These are phyloP conservation scores for Penicillium glabrum DNA, from an alignment of 2,329 filamentous ascomycete species.

Conservation along the genomic window DNA sequence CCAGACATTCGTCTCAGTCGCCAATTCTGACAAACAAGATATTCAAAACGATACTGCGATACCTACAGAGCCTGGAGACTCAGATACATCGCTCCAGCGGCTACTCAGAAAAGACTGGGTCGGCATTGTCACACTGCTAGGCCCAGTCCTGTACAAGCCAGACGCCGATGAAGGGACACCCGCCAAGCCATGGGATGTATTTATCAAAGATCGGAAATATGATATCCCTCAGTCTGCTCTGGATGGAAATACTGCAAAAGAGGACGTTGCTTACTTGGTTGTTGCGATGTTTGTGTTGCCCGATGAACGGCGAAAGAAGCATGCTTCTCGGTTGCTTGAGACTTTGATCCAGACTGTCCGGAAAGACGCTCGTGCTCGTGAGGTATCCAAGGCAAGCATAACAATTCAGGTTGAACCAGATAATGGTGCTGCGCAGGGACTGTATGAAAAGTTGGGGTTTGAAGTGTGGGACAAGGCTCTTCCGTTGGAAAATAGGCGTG, in stretches of 20 bases:
- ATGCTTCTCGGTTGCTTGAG: conserved; percentile 21
- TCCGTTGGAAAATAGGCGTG: neutral
- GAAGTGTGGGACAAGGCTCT: conserved; percentile 7
- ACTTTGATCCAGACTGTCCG: conserved; percentile 7
- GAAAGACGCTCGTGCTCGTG: conserved; percentile 7
- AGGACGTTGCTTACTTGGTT: conserved; percentile 22
- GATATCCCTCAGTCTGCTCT: neutral
- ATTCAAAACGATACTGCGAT: neutral
- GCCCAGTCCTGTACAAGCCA: conserved; percentile 16
- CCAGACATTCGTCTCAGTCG: conserved; percentile 27
- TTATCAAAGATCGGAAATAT: conserved; percentile 6
- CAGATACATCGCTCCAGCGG: neutral
- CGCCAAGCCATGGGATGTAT: conserved; percentile 7
- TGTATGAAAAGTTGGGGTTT: conserved; percentile 27
- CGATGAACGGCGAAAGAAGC: conserved; percentile 18
- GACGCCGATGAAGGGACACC: neutral
- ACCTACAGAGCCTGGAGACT: neutral
- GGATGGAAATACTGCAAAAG: neutral
- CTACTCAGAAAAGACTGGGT: conserved; percentile 26
- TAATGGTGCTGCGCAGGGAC: neutral
- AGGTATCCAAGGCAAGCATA: conserved; percentile 15
- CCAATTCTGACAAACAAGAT: neutral
- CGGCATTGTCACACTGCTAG: conserved; percentile 30
- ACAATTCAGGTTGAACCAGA: conserved; percentile 12
- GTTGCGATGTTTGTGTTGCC: conserved; percentile 29